Conservation (phyloP, 1,139 yeast species). For the Hansenula lynferdii region DNA sequence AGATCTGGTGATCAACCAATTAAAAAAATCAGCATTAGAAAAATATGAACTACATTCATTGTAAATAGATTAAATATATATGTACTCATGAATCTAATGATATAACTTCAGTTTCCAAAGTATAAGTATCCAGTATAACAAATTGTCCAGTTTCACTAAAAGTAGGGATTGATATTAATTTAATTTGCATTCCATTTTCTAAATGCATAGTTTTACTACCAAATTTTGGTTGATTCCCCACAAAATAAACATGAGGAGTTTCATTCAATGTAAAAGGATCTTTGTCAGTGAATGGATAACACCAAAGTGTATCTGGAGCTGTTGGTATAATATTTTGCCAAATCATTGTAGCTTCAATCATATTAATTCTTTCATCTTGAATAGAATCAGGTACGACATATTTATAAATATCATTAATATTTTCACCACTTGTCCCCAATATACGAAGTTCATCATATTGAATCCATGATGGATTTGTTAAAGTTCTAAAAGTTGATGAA, state of each 20-base stretch:
- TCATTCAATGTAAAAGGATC: conserved; percentile 80
- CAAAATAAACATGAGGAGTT: conserved; percentile 82
- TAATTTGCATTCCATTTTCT: conserved; percentile 30
- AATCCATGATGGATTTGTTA: conserved; percentile 78
- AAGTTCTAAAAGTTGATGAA: conserved; percentile 36
- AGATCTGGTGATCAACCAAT: conserved; percentile 39
- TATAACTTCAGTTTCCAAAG: conserved; percentile 48
- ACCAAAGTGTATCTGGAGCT: conserved; percentile 92
- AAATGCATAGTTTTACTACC: conserved; percentile 33
- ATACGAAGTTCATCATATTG: conserved; percentile 49
- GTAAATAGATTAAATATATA: conserved; percentile 1
- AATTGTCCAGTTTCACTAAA: conserved; percentile 64
- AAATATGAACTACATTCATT: neutral
- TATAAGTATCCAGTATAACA: conserved; percentile 58
- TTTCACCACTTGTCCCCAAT: conserved; percentile 82
- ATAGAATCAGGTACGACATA: conserved; percentile 45
- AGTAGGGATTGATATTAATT: conserved; percentile 65
- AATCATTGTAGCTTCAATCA: conserved; percentile 63
- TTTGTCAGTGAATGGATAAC: conserved; percentile 73
- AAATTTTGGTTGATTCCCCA: conserved; percentile 74
- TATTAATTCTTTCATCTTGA: conserved; percentile 37
- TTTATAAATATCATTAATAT: conserved; percentile 68
- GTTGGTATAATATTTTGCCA: conserved; percentile 95
- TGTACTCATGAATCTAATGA: conserved; percentile 22
- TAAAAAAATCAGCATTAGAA: conserved; percentile 13